phyloP scores from a whole-genome alignment of 768 basidiomycete species.

The Suillus ampliporus region DNA sequence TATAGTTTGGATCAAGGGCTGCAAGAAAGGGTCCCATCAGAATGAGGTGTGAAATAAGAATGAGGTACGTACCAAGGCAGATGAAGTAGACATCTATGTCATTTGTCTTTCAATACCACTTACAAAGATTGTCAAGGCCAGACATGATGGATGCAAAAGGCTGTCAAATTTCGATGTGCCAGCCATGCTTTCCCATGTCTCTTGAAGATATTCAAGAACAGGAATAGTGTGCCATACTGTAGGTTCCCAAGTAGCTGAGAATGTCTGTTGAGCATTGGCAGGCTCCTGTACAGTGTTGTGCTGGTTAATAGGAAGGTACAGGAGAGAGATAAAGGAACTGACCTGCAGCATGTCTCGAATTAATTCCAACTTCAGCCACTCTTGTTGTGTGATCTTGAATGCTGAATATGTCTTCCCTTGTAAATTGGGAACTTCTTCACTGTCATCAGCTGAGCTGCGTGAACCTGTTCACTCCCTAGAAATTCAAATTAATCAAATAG shows the following conservation, averaged over 20 bases:
- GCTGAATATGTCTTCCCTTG: no score
- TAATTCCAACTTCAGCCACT: constrained; percentile 16
- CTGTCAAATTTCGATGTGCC: constrained; percentile 15
- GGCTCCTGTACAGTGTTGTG: no score
- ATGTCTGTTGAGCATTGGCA: constrained; percentile 19
- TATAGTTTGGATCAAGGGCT: no score
- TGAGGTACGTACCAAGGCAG: neutral
- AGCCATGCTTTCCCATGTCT: constrained; percentile 22
- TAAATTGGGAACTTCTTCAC: no score
- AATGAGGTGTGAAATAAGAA: neutral
- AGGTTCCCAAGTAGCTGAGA: constrained; percentile 14
- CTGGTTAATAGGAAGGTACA: no score
- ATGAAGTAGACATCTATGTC: no score
- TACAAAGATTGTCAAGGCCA: constrained; percentile 14
- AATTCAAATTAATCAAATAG: no score
- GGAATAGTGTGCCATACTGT: constrained; percentile 23
- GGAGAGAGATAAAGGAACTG: no score
- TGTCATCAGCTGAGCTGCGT: no score
- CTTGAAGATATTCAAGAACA: constrained; percentile 20
- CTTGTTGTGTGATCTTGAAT: no score
- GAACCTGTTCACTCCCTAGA: constrained; percentile 1
- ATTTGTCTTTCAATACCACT: neutral
- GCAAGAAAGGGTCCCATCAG: no score
- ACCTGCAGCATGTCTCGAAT: constrained; percentile 32
- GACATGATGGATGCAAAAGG: constrained; percentile 14